phyloP scores from a whole-genome alignment of 306 rosid species.

The Gastrolobium bilobum region DNA sequence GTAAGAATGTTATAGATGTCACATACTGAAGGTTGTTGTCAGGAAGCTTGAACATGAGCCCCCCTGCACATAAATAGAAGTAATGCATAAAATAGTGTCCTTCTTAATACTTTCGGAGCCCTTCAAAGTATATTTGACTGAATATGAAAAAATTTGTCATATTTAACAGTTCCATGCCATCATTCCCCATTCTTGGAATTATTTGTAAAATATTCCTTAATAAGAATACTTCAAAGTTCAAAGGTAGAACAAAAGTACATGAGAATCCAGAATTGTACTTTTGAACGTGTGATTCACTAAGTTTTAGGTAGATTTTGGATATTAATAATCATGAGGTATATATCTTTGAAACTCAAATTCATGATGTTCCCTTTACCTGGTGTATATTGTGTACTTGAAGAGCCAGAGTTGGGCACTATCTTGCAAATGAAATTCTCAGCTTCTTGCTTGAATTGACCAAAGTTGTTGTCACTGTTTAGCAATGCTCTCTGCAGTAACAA shows the following conservation, averaged over 20 bases:
- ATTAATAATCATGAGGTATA: background rate
- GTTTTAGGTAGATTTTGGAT: background rate
- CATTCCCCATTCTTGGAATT: background rate
- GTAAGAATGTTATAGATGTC: slow-evolving; percentile 84
- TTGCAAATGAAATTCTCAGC: slow-evolving; percentile 91
- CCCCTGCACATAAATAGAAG: slow-evolving; percentile 59
- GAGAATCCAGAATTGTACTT: too few relatives aligned
- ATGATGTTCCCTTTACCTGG: slow-evolving; percentile 63
- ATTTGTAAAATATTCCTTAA: background rate
- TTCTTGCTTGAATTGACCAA: slow-evolving; percentile 69
- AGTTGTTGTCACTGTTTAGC: slow-evolving; percentile 69
- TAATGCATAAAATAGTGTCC: too few relatives aligned
- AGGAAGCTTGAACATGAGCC: slow-evolving; percentile 84
- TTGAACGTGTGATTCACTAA: too few relatives aligned
- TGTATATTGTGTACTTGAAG: slow-evolving; percentile 84
- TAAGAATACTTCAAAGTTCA: background rate
- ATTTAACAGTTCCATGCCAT: slow-evolving; percentile 15
- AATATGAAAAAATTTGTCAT: background rate
- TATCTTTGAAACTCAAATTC: background rate
- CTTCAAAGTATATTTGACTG: too few relatives aligned
- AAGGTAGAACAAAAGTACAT: background rate
- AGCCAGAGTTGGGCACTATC: slow-evolving; percentile 88
- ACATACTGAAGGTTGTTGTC: slow-evolving; percentile 88
- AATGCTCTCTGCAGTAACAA: slow-evolving; percentile 62
- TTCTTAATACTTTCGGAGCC: too few relatives aligned